A percentile compares a stretch with the other conserved stretches of the same genome.
Conservation (phyloP, 2,329 filamentous ascomycete species). For the Gyromitra esculenta region DNA sequence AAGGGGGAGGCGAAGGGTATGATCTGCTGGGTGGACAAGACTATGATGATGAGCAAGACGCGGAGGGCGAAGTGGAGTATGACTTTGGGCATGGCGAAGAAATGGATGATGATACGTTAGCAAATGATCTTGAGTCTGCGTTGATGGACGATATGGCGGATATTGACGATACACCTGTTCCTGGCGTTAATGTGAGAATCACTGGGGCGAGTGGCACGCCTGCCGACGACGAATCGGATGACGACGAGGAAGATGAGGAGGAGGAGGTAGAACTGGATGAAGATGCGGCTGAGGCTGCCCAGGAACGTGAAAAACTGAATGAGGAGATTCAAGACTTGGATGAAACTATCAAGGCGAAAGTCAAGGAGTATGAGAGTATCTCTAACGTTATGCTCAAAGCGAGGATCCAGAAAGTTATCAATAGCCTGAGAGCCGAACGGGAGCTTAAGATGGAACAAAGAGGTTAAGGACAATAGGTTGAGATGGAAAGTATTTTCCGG, state of each 20-base stretch:
- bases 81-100: constrained; percentile 61
- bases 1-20: constrained; percentile 56
- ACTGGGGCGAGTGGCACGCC: constrained; percentile 54
- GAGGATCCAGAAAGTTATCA: constrained; percentile 64
- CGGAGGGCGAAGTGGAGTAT: constrained; percentile 59
- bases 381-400: constrained; percentile 65
- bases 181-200: constrained; percentile 59
- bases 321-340: constrained; percentile 69
- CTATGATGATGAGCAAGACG: constrained; percentile 56
- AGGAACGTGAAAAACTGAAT: constrained; percentile 63
- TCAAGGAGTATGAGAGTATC: constrained; percentile 62
- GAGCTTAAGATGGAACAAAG: constrained; percentile 65
- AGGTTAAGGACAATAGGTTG: constrained; percentile 36
- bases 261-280: constrained; percentile 64
- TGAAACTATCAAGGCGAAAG: constrained; percentile 63
- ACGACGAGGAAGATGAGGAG: constrained; percentile 61
- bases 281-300: constrained; percentile 64
- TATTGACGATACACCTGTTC: constrained; percentile 55
- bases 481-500: background rate
- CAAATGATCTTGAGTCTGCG: constrained; percentile 57
- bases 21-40: constrained; percentile 56
- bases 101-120: constrained; percentile 58
- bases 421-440: constrained; percentile 66
- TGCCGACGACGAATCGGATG: constrained; percentile 58
- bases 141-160: constrained; percentile 59